These are phyloP conservation scores for Salix udensis DNA, from an alignment of 345 rosid genomes.

Conservation along the genomic window DNA sequence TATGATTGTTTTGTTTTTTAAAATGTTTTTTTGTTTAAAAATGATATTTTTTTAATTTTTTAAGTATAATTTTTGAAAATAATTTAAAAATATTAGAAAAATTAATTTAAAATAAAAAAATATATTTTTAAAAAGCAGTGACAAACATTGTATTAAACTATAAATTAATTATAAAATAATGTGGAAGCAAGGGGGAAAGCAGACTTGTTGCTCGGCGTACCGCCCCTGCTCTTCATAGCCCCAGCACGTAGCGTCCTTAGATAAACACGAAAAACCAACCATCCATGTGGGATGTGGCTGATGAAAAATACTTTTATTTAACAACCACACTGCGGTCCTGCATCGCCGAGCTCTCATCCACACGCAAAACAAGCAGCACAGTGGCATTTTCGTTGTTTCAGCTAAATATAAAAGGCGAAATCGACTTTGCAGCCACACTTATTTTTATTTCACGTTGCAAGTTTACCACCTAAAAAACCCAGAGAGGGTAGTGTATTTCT, in stretches of 20 bases:
- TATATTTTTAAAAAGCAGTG: no score
- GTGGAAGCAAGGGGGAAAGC: neutral
- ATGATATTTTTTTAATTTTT: no score
- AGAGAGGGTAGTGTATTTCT: no score
- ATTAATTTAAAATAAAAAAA: no score
- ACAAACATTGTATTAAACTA: no score
- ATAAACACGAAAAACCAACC: neutral
- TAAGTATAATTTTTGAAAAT: no score
- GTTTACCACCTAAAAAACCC: no score
- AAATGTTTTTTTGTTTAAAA: no score
- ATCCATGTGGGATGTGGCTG: no score
- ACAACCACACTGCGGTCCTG: neutral
- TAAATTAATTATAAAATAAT: no score
- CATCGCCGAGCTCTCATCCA: neutral
- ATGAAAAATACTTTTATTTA: neutral
- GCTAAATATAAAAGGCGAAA: neutral
- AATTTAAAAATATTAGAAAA: no score
- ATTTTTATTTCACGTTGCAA: neutral
- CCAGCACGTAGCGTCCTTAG: neutral
- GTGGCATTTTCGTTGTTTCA: slow-evolving; percentile 1
- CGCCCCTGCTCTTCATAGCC: neutral
- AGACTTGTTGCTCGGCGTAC: neutral
- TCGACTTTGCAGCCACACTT: neutral
- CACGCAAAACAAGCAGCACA: neutral
- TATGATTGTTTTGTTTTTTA: no score